A percentile compares a stretch with the other conserved stretches of the same genome.
Conservation (phyloP, 306 rosid genomes). For the Cucurbita maxima region DNA sequence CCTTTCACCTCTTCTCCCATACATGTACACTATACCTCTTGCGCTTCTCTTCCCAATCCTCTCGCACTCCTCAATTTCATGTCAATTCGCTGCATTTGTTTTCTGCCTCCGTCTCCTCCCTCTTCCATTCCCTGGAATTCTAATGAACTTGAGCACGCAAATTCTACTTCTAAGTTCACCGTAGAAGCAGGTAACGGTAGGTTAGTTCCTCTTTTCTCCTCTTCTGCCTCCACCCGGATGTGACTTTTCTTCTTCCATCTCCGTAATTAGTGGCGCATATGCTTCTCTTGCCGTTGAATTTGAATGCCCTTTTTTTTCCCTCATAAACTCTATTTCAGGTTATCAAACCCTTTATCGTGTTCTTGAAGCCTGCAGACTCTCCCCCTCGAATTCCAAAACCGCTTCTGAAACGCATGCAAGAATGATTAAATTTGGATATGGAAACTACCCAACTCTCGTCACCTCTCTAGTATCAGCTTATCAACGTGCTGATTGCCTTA, state of each 20-base stretch:
- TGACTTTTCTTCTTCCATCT: background rate
- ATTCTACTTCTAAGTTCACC: background rate
- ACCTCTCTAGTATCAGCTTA: constrained; percentile 36
- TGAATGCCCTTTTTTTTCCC: background rate
- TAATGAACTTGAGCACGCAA: background rate
- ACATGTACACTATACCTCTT: too few species aligned
- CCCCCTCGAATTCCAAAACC: constrained; percentile 17
- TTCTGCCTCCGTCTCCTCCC: background rate
- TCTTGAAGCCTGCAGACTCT: constrained; percentile 28
- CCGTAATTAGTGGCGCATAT: background rate
- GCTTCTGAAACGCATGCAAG: constrained; percentile 37
- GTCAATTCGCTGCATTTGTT: background rate
- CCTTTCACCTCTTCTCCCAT: background rate
- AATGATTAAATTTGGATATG: constrained; percentile 30
- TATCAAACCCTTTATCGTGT: constrained; percentile 17
- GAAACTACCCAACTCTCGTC: constrained; percentile 38
- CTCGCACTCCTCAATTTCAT: background rate
- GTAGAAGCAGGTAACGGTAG: background rate
- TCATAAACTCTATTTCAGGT: constrained; percentile 14
- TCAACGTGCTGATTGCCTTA: constrained; percentile 12
- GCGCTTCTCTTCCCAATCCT: background rate
- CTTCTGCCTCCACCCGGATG: background rate
- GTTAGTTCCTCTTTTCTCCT: background rate
- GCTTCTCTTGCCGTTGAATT: background rate
- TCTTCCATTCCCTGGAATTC: background rate